Conservation (phyloP, 2,329 filamentous ascomycete genomes). For the Clathrospora elynae region DNA sequence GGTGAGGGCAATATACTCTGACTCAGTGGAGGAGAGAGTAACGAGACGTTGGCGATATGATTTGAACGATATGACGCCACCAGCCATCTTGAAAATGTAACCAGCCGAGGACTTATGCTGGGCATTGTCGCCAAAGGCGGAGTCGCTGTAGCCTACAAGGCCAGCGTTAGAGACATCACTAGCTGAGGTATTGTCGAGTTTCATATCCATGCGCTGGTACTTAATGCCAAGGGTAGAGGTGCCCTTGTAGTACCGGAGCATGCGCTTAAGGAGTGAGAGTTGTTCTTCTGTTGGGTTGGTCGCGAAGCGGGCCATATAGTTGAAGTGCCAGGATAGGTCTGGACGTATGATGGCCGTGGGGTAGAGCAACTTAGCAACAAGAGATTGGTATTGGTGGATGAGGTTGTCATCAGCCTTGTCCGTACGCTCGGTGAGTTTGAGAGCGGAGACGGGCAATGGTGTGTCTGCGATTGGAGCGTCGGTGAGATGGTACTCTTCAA, state of each 20-base stretch:
- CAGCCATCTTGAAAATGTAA: too few relatives aligned
- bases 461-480: neutral
- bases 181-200: too few relatives aligned
- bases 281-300: slow-evolving; percentile 10
- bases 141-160: too few relatives aligned
- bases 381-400: neutral
- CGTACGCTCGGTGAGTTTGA: neutral
- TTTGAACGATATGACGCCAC: too few relatives aligned
- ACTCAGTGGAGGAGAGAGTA: too few relatives aligned
- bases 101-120: too few relatives aligned
- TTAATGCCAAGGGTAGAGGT: slow-evolving; percentile 1
- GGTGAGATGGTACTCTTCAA: neutral
- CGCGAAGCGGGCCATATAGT: slow-evolving; percentile 11
- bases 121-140: too few relatives aligned
- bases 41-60: too few relatives aligned
- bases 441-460: neutral
- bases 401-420: neutral
- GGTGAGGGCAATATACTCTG: too few relatives aligned
- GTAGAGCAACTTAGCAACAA: slow-evolving; percentile 2
- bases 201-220: too few relatives aligned
- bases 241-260: slow-evolving; percentile 11
- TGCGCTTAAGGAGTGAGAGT: neutral
- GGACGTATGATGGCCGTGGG: slow-evolving; percentile 3
- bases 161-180: too few relatives aligned
- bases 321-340: slow-evolving; percentile 22